A percentile compares a stretch with the other conserved stretches of the same genome.
These are phyloP conservation scores for Trichosporon ovoides DNA, from an alignment of 1,284 basidiomycete species.

Conservation along the genomic window DNA sequence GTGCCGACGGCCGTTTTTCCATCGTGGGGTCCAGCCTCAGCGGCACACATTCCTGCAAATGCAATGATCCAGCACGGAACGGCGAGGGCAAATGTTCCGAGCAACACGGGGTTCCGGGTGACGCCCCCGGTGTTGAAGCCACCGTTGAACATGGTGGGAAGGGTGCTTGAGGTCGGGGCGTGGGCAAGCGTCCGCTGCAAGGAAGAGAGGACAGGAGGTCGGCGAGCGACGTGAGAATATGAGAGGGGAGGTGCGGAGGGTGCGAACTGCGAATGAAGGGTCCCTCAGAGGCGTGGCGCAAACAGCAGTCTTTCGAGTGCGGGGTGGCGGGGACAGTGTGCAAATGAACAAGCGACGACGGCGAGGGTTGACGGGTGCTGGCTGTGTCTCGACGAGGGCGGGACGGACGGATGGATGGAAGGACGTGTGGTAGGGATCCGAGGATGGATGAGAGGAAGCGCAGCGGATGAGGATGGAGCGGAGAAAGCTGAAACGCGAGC, in stretches of 20 bases:
- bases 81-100: conserved; percentile 76
- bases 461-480: neutral
- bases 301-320: too few relatives aligned
- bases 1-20: conserved; percentile 48
- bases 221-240: neutral
- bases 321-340: neutral
- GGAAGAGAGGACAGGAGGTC: neutral
- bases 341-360: neutral
- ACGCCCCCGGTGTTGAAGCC: conserved; percentile 51
- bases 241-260: neutral
- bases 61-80: conserved; percentile 87
- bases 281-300: neutral
- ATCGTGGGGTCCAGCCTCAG: conserved; percentile 15
- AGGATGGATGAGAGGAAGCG: neutral
- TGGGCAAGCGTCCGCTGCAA: neutral
- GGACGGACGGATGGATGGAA: too few relatives aligned
- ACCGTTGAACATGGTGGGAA: conserved; percentile 27
- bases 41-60: conserved; percentile 54
- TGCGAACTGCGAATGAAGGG: conserved; percentile 1
- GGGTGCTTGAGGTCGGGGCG: conserved; percentile 3
- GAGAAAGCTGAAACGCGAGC: too few relatives aligned
- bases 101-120: conserved; percentile 80
- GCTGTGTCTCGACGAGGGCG: neutral
- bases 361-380: neutral
- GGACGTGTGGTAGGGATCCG: too few relatives aligned